Base-by-base conservation (phyloP, 2,329 filamentous ascomycete genomes). In the Penicillium verrucosum region DNA sequence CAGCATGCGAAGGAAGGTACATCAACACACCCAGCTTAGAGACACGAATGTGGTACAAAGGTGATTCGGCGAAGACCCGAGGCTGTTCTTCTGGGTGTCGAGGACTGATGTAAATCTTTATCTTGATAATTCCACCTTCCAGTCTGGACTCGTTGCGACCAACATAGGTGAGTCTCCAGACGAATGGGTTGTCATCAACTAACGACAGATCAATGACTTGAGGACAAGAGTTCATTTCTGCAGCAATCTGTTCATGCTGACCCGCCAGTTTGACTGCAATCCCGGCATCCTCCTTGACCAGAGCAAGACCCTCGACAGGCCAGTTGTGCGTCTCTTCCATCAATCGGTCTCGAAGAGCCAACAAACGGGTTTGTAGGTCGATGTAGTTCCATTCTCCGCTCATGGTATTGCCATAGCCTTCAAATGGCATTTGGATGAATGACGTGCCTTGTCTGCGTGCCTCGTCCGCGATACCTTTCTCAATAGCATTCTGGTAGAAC, bases 131-230 rank as follows among this genome's bases (percentile, higher is more conserved):
- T 2, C 93, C 92, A 16, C 92, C 93, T 65, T 97, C 93, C 2
- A 97, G 83, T 64, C 96, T 92, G 6, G 92, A 96, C 88, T 94
- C 95, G 0, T 92, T 90, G 53, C 88, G 85, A 27, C 94, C 94
- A 70, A 97, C 95, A 71, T 96, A 92, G 1, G 90, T 94, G 58
- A 97, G 73, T 21, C 82, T 75, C 94, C 94, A 97, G 21, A 93
- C 81, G 68, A 97, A 97, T 0, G 93, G 92, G 66, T 97, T 97
- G 38, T 81, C 84, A 61, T 94, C 81, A 30, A 89, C 86, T 7
- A 97, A 78, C 54, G 86, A 84, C 37, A 97, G 77, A 64, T 92
- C 88, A 56, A 90, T 88, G 29, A 85, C 80, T 27, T 85, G 82
- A 47, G 89, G 86, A 59, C 85, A 82, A 21, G 82, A 80, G 72